Base-by-base conservation (phyloP, 495 filamentous ascomycete species). In the Penicillium verhagenii region DNA sequence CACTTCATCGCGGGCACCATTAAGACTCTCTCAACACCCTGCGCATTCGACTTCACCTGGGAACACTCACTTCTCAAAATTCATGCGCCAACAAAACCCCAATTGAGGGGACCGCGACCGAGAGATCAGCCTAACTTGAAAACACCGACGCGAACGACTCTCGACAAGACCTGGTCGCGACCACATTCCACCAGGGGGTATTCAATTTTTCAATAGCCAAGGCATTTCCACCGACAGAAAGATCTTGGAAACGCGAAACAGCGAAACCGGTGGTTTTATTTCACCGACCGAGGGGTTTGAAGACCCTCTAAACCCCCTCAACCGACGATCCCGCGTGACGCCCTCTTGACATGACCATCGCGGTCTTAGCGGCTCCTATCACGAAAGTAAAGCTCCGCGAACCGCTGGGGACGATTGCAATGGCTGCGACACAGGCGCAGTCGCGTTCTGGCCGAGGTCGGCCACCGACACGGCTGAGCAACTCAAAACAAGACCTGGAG, bases 311-410 rank as follows among this genome's bases (percentile, higher is more conserved):
- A 37, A 33, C 38, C 24, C 53, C n/a, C n/a, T 35, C 43, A 50
- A 47, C 31, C 35, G 20, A 54, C 7, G 24, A 50, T 57, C 58
- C 58, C 39, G 38, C 46, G 51, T 54, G 29, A 42, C 45, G 50
- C 53, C 47, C 57, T 61, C 61, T 57, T 77, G 74, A 73, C 67
- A 78, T 78, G 75, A 78, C 71, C 72, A 67, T 65, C 71, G 69
- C 71, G 65, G 70, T 76, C 58, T 40, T 75, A 60, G 66, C 72
- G 50, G 63, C 71, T 35, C 56, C 72, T 35, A 70, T 58, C 48
- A 74, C 60, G 54, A 74, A 71, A 67, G 71, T 63, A 60, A 71
- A 74, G 64, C 69, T 69, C 71, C 75, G 73, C 62, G 72, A 73
- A 66, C 73, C 72, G 45, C 63, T 78, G 59, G 60, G 58, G 62